These are phyloP conservation scores for Calonectria pteridis DNA, from an alignment of 2,329 filamentous ascomycete genomes.

Conservation along the genomic window DNA sequence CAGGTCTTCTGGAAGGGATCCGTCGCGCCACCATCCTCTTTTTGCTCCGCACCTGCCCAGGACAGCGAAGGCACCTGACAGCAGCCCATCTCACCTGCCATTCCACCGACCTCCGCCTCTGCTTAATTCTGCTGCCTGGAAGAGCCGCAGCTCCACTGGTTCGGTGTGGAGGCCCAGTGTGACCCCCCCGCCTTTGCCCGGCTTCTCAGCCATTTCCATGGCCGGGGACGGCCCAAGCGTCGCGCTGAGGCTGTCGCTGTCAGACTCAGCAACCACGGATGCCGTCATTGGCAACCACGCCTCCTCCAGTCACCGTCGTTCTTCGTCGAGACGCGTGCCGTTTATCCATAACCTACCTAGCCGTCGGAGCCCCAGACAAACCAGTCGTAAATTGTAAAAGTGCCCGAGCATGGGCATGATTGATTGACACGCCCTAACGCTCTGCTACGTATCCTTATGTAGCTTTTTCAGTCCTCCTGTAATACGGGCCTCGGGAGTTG, in stretches of 20 bases:
- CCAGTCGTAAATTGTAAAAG: neutral
- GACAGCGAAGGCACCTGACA: neutral
- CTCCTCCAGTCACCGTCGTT: neutral
- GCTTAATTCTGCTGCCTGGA: neutral
- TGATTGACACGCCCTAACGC: neutral
- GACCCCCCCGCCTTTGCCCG: conserved; percentile 11
- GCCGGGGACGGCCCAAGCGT: neutral
- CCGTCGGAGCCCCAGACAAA: neutral
- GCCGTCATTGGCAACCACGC: neutral
- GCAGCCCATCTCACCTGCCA: neutral
- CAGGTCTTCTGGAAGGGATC: neutral
- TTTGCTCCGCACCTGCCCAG: neutral
- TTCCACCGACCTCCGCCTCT: neutral
- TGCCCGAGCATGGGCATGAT: too few species aligned
- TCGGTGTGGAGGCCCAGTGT: neutral
- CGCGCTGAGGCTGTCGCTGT: neutral
- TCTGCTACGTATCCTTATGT: neutral
- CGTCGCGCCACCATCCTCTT: neutral
- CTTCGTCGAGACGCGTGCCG: neutral
- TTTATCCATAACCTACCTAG: neutral
- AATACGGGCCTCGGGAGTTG: neutral
- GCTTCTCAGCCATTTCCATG: neutral
- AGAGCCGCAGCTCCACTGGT: neutral
- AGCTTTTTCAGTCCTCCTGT: neutral
- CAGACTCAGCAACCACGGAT: neutral